A percentile compares a stretch with the other conserved stretches of the same genome.
Conservation (phyloP, 2,329 filamentous ascomycete species). For the Helicocarpus griseus region DNA sequence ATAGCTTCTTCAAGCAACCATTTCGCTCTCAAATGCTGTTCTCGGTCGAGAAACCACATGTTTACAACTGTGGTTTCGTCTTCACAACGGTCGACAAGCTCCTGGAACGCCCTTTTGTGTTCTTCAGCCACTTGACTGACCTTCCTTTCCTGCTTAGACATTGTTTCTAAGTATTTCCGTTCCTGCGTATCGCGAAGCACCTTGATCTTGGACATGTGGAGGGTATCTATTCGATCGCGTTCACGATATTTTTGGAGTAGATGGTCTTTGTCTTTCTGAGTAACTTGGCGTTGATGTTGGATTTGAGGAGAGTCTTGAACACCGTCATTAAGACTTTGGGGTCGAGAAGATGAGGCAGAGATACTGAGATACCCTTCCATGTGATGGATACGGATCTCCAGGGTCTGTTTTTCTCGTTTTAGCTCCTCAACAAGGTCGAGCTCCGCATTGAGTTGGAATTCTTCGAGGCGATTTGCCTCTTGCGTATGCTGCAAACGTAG, state of each 20-base stretch:
- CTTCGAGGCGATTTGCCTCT: slow-evolving; percentile 29
- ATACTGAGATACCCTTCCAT: slow-evolving; percentile 40
- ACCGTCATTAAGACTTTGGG: slow-evolving; percentile 9
- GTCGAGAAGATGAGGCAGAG: slow-evolving; percentile 21
- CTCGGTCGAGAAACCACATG: slow-evolving; percentile 25
- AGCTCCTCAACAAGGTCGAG: slow-evolving; percentile 37
- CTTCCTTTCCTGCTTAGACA: slow-evolving; percentile 31
- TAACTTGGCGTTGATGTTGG: slow-evolving; percentile 25
- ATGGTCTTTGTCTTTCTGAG: slow-evolving; percentile 33
- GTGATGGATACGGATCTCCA: slow-evolving; percentile 35
- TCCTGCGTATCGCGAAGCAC: slow-evolving; percentile 39
- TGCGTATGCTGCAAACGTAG: slow-evolving; percentile 24
- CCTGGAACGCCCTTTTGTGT: slow-evolving; percentile 22
- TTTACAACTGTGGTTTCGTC: slow-evolving; percentile 23
- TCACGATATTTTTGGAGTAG: slow-evolving; percentile 36
- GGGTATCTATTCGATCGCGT: slow-evolving; percentile 33
- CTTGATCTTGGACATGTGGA: slow-evolving; percentile 37
- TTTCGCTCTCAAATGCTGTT: slow-evolving; percentile 24
- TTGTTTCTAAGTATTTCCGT: slow-evolving; percentile 29
- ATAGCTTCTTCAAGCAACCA: slow-evolving; percentile 38
- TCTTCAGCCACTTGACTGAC: slow-evolving; percentile 25
- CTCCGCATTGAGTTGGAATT: slow-evolving; percentile 35
- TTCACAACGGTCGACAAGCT: slow-evolving; percentile 27
- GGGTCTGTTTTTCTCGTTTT: slow-evolving; percentile 33
- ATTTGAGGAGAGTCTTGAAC: slow-evolving; percentile 6